Conservation (phyloP, 345 rosid species). For the Brassica juncea region DNA sequence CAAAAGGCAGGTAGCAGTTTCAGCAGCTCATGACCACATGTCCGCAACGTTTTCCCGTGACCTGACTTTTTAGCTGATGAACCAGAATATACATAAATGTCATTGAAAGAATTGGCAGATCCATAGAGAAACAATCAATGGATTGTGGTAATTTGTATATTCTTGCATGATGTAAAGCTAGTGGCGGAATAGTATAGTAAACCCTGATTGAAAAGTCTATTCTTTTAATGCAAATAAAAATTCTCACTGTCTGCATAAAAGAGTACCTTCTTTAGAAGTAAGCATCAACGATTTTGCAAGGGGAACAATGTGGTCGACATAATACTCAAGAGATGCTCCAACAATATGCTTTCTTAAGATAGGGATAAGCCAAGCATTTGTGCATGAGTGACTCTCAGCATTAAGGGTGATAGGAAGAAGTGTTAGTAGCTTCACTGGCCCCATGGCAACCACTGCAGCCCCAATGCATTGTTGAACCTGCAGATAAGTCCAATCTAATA, state of each 20-base stretch:
- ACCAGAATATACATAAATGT: conserved; percentile 29
- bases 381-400: conserved; percentile 53
- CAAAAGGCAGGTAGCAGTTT: conserved; percentile 81
- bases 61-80: conserved; percentile 63
- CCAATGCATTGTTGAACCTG: conserved; percentile 85
- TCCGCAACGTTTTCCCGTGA: conserved; percentile 59
- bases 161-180: conserved; percentile 8
- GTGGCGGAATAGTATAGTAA: not conserved
- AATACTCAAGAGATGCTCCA: conserved; percentile 77
- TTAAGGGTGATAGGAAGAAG: conserved; percentile 68
- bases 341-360: conserved; percentile 61
- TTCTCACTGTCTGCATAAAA: conserved; percentile 2
- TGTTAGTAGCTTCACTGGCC: conserved; percentile 68
- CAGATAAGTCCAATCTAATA: conserved; percentile 35
- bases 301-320: conserved; percentile 78
- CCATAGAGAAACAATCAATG: not conserved
- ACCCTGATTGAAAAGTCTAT: not conserved
- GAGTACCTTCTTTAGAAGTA: conserved; percentile 66
- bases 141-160: not conserved
- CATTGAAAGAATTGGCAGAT: not conserved
- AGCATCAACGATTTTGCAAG: conserved; percentile 68
- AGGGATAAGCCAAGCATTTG: conserved; percentile 80
- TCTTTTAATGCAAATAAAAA: not conserved
- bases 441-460: conserved; percentile 79
- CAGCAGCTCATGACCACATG: conserved; percentile 68